Base-by-base conservation (phyloP, 2,329 filamentous ascomycete species). In the Ophiocordyceps camponoti-floridani region DNA sequence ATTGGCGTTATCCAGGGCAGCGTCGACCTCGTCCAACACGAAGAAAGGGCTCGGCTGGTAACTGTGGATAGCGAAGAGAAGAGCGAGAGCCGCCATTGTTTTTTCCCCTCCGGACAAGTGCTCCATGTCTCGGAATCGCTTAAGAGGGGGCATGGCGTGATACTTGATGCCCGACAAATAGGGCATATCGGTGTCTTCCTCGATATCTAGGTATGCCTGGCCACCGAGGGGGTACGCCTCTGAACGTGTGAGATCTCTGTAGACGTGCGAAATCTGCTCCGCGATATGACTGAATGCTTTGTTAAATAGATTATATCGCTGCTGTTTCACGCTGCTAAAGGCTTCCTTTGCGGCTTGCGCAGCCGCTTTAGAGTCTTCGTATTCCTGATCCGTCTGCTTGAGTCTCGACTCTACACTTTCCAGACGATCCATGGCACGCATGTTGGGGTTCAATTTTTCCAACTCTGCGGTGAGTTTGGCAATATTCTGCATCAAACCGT, bases 51-150 rank as follows among this genome's bases (percentile, higher is more conserved):
- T 85, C 0, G 91, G 89, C 59, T 95, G 88, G 67, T 89, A 98
- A 47, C 82, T 88, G 67, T 98, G 91, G 46, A 98, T 88, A 19
- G 91, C 91, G 59, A 98, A 98, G 4, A 98, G 73, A 38, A 98
- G 72, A n/a, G 91, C 91, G 37, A 98, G 70, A 13, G 91, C 91
- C 2, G 91, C 91, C 81, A 98, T 98, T 0, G 91, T 98, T 71
- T 98, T 98, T 65, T 98, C 91, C 46, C 91, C 91, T 55, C 91
- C 91, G 1, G 86, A 94, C 10, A 98, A 69, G 59, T 95, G 91
- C 62, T 98, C 91, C 91, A 98, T 98, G 61, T 98, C 93, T 54
- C 91, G 77, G 75, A 98, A 98, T 41, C 91, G 86, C 67, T 98
- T 98, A 49, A 95, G 77, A 1, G 91, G 91, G 18, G 91, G 91